phyloP scores from a whole-genome alignment of 2,329 filamentous ascomycete species.

The Diaporthe nobilis region DNA sequence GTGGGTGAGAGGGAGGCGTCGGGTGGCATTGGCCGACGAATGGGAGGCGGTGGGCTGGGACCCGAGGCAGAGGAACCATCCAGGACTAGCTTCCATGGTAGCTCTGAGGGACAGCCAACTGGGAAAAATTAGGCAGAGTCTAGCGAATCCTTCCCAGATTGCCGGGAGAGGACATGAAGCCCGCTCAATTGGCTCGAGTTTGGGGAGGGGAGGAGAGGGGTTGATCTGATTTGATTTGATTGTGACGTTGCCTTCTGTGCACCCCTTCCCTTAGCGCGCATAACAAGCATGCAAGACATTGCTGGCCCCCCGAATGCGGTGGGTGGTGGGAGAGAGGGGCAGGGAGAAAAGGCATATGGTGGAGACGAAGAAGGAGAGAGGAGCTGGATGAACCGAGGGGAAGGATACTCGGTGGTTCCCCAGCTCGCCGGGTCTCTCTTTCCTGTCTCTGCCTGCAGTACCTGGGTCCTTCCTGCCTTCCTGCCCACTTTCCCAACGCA shows the following conservation, averaged over 20 bases:
- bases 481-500: too few species aligned
- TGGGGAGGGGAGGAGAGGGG: slow-evolving; percentile 14
- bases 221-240: slow-evolving; percentile 27
- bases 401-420: not conserved
- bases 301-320: slow-evolving; percentile 38
- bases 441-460: not conserved
- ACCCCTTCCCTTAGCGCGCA: slow-evolving; percentile 8
- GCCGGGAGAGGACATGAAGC: slow-evolving; percentile 35
- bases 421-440: not conserved
- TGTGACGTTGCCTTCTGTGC: slow-evolving; percentile 34
- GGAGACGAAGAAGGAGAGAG: not conserved
- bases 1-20: not conserved
- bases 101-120: not conserved
- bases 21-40: slow-evolving; percentile 32
- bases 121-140: slow-evolving; percentile 28
- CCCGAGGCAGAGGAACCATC: slow-evolving; percentile 30
- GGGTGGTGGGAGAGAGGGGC: not conserved
- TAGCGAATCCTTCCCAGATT: slow-evolving; percentile 42
- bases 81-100: not conserved
- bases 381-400: not conserved
- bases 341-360: not conserved
- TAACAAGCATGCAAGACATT: slow-evolving; percentile 43
- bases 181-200: not conserved
- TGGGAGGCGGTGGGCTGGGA: slow-evolving; percentile 12
- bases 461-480: not conserved